A percentile compares a stretch with the other conserved stretches of the same genome.
Conservation (phyloP, 352 stramenopile genomes). For the Pythium brachiatum region DNA sequence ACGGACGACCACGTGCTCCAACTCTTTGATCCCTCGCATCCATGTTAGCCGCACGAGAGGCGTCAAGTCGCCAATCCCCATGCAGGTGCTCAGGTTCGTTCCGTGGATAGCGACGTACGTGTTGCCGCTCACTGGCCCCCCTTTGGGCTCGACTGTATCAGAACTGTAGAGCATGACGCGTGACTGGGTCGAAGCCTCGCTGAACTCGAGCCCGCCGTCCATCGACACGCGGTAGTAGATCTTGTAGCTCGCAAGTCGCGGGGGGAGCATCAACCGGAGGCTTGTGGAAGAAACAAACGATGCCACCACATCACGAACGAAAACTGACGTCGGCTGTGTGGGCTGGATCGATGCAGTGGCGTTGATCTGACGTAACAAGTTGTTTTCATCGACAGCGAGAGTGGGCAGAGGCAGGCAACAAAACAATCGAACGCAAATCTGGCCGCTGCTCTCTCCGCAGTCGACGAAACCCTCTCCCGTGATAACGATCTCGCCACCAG, state of each 20-base stretch:
- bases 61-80: constrained; percentile 24
- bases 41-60: constrained; percentile 52
- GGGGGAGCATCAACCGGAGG: constrained; percentile 41
- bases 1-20: constrained; percentile 52
- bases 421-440: constrained; percentile 50
- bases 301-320: constrained; percentile 43
- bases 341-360: not conserved
- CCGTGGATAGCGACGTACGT: constrained; percentile 64
- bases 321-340: constrained; percentile 19
- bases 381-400: not conserved
- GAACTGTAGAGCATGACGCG: constrained; percentile 59
- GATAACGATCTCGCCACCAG: constrained; percentile 50
- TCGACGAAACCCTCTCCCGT: constrained; percentile 46
- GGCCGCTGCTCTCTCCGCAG: constrained; percentile 14
- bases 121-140: constrained; percentile 64
- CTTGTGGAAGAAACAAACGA: constrained; percentile 37
- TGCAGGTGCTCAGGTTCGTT: constrained; percentile 57
- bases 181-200: constrained; percentile 28
- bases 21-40: constrained; percentile 53
- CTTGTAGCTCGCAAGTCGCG: constrained; percentile 53
- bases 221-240: constrained; percentile 67
- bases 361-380: constrained; percentile 6
- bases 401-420: constrained; percentile 17
- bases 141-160: constrained; percentile 44
- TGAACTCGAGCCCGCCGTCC: constrained; percentile 48